These are phyloP conservation scores for Artomyces pyxidatus DNA, from an alignment of 768 basidiomycete genomes.

Conservation along the genomic window DNA sequence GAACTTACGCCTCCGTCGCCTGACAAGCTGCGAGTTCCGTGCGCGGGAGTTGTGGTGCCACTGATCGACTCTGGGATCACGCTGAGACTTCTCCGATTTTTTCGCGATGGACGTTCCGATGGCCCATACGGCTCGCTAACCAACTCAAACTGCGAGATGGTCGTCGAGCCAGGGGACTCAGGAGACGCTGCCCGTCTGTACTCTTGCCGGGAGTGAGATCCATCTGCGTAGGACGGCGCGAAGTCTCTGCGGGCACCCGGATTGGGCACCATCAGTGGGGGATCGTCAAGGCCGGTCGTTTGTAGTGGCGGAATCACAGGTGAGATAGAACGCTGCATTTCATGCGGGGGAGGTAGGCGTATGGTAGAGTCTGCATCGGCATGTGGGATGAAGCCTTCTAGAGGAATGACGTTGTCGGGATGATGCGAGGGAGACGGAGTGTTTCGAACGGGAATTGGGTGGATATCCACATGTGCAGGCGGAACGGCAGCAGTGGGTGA, in stretches of 20 bases:
- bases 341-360: conserved; percentile 15
- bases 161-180: conserved; percentile 14
- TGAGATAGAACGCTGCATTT: conserved; percentile 5
- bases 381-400: conserved; percentile 13
- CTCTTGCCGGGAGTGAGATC: neutral
- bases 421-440: conserved; percentile 5
- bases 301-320: neutral
- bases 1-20: conserved; percentile 5
- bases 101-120: conserved; percentile 8
- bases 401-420: conserved; percentile 10
- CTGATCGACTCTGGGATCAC: conserved; percentile 13
- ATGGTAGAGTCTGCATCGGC: conserved; percentile 10
- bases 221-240: conserved; percentile 1
- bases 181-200: conserved; percentile 1
- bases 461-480: neutral
- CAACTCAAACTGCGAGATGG: conserved; percentile 16
- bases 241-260: conserved; percentile 5
- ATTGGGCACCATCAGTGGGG: conserved; percentile 15
- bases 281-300: neutral
- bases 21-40: conserved; percentile 8
- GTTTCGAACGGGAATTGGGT: conserved; percentile 6
- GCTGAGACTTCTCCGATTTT: conserved; percentile 7
- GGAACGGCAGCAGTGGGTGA: conserved; percentile 2
- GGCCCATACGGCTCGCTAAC: conserved; percentile 13
- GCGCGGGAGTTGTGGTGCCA: conserved; percentile 10